Base-by-base conservation (phyloP, 176 grass and related monocot genomes). In the Calamus simplicifolius region DNA sequence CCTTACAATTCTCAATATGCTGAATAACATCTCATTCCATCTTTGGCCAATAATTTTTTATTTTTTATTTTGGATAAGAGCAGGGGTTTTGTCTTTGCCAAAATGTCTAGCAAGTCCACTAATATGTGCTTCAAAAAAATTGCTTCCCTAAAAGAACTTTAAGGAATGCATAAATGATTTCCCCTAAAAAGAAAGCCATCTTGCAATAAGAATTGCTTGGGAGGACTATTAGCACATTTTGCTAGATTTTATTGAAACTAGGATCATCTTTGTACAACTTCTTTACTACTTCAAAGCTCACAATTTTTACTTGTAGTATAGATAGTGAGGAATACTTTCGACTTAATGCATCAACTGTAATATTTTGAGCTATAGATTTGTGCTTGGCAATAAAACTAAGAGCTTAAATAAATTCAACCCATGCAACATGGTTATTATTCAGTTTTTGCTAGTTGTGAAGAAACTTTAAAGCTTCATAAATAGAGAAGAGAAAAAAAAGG, bases 371-470 rank as follows among this genome's bases (percentile, higher is more conserved):
- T 19, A 52, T 29, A 51, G 17, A 28, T 54, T 76, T 61, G 25
- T 68, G 54, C 16, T 76, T 76, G 56, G 61, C 61, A 49, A 23
- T 17, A 25, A 76, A 68, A 29, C 10, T 61, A 28, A 54, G 68
- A 5, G 27, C 64, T 68, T 68, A 48, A 0, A 68, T 60, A 59
- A 68, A 62, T 21, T 68, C 18, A 6, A 68, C 25, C 54, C 17
- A 76, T n/a, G 25, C 21, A 51, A 31, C 54, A 61, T 76, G 63
- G 15, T 17, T 68, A 4, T n/a, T n/a, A 4, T 27, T 62, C 38
- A 76, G 12, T 16, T 76, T 76, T 23, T 23, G 21, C 21, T 23
- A 23, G 21, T 23, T 23, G 21, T 29, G 3, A 29, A 29, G 28
- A 29, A 29, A 29, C 28, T 4, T 29, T 0, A 29, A 4, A 29